Evolutionary conservation across 345 rosid species (phyloP), one percentile per base, ranked within the genome.

Genomic region (Citrus australasica): DNA sequence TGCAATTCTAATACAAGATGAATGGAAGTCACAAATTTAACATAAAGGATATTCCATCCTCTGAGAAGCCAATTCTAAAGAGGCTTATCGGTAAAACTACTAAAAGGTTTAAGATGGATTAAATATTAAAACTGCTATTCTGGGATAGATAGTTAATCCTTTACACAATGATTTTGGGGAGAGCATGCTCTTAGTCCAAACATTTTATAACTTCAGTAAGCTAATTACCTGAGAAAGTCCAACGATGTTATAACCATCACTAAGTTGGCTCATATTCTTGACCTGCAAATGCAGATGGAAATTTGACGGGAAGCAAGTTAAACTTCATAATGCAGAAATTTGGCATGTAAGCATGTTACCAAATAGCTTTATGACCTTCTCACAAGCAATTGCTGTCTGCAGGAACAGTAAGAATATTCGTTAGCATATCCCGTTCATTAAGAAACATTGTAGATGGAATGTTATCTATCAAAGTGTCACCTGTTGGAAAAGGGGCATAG

Each of bases 381-480:
- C 95, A 82, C 98, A 95, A 79, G 90, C 98, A 89, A 86, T 79
- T 9, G 84, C 80, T 37, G 92, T 90, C 98, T 95, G 94, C 94
- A 89, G 79, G 79, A 78, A 79, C 72, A 68, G 70, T 46, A 76
- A 14, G 46, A 22, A 25, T 60, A 68, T 28, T 74, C 7, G 9
- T 68, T 19, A 78, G 13, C 28, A 46, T 46, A 22, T 7, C 75
- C 58, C 64, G 76, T 69, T 74, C 60, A 25, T 48, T 70, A 76
- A 21, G 22, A 53, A 79, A 32, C 48, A 67, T 37, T 56, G 59
- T 35, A 27, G 67, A 77, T 59, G 78, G 51, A 70, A 4, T 51
- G 28, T 30, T 21, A 67, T 76, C 69, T 46, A 62, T 80, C 63
- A 48, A 40, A 63, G 37, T 38, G 21, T 87, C 53, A 93, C 98